Conservation (phyloP, 2,329 filamentous ascomycete genomes). For the Ceratocystis variospora region DNA sequence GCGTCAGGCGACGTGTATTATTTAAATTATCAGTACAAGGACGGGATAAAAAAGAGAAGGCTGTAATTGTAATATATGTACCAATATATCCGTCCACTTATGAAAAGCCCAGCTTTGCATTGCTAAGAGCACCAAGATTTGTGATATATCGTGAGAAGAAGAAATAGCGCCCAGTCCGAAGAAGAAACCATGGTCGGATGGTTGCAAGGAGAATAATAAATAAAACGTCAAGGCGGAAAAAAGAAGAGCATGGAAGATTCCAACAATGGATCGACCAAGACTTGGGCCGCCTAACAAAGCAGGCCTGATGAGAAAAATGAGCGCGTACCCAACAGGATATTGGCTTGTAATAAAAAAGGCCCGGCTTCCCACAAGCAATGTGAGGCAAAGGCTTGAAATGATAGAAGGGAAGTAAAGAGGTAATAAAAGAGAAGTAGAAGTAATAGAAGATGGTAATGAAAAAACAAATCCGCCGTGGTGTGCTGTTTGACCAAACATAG, state of each 20-base stretch:
- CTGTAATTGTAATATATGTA: not conserved
- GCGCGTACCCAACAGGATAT: not conserved
- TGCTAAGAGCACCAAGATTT: not conserved
- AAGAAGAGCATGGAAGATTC: not conserved
- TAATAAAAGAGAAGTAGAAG: slow-evolving; percentile 6
- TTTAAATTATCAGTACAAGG: not conserved
- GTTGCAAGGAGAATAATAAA: not conserved
- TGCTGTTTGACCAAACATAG: slow-evolving; percentile 19
- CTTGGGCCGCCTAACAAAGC: not conserved
- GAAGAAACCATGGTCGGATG: not conserved
- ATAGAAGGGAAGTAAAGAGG: not conserved
- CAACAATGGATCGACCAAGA: not conserved
- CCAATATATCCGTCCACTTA: not conserved
- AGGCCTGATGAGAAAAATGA: not conserved
- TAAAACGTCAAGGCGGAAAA: not conserved
- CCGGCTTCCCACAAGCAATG: no score
- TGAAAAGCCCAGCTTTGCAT: slow-evolving; percentile 5
- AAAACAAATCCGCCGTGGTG: slow-evolving; percentile 13
- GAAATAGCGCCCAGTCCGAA: not conserved
- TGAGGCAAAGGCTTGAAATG: not conserved
- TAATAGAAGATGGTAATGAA: not conserved
- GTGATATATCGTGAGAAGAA: slow-evolving; percentile 12
- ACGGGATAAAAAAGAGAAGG: not conserved
- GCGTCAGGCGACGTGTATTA: not conserved
- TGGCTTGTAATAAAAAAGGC: not conserved